Percentiles rank a stretch among this genome's conserved stretches.
These are phyloP conservation scores for Penicillium simplicissimum DNA, from an alignment of 495 filamentous ascomycete genomes.

Conservation along the genomic window DNA sequence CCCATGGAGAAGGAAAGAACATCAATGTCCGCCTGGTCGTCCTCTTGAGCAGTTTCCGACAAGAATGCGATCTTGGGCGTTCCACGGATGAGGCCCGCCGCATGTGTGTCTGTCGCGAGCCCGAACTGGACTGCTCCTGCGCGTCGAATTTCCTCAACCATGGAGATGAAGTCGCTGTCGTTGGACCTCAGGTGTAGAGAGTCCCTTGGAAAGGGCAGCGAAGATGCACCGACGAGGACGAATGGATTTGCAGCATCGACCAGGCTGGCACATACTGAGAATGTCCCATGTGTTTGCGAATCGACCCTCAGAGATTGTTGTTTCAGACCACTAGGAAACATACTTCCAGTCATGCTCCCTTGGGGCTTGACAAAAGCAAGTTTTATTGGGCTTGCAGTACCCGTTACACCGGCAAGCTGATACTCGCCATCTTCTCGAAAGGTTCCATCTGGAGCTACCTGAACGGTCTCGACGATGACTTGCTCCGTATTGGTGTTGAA, in stretches of 20 bases:
- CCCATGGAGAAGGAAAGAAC: conserved; percentile 36
- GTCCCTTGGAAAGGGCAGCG: conserved; percentile 16
- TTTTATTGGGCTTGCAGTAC: conserved; percentile 29
- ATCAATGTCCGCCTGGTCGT: conserved; percentile 14
- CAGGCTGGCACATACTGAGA: conserved; percentile 27
- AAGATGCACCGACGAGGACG: conserved; percentile 31
- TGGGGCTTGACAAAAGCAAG: conserved; percentile 31
- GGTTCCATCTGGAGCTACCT: conserved; percentile 19
- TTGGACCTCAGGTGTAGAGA: neutral
- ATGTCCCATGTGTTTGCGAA: neutral
- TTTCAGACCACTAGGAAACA: conserved; percentile 32
- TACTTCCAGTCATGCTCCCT: conserved; percentile 35
- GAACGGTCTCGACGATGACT: conserved; percentile 30
- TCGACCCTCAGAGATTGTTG: conserved; percentile 23
- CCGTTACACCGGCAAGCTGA: conserved; percentile 29
- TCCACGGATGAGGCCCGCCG: conserved; percentile 19
- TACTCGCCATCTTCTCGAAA: conserved; percentile 31
- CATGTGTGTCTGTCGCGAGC: conserved; percentile 17
- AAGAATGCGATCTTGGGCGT: conserved; percentile 38
- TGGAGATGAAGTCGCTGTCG: conserved; percentile 6
- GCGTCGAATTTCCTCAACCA: conserved; percentile 32
- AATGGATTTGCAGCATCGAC: conserved; percentile 40
- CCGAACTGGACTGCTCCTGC: conserved; percentile 32
- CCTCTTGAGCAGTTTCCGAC: conserved; percentile 5
- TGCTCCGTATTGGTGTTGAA: conserved; percentile 36